Percentiles rank a stretch among this genome's conserved stretches.
These are phyloP conservation scores for Schizophyllum commune DNA, from an alignment of 1,284 basidiomycete species.

Conservation along the genomic window DNA sequence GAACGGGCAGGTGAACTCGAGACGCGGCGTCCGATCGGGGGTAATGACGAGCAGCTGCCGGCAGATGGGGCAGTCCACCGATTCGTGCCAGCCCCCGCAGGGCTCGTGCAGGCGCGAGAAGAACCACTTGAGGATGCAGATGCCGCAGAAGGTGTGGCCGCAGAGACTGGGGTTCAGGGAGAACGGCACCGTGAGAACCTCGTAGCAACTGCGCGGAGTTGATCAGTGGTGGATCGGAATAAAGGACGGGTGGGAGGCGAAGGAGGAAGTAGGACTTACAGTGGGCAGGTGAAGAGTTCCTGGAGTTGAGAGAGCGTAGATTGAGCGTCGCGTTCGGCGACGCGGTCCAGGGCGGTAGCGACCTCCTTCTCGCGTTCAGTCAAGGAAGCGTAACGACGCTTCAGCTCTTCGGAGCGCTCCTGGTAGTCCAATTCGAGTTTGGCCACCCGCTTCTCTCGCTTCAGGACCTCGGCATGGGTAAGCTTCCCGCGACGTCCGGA, in stretches of 20 bases:
- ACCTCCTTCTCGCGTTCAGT: constrained; percentile 32
- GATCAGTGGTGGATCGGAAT: constrained; percentile 4
- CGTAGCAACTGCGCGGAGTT: constrained; percentile 30
- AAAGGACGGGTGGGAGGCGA: background rate
- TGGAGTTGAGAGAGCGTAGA: constrained; percentile 42
- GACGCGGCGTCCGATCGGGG: constrained; percentile 40
- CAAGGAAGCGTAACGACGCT: constrained; percentile 27
- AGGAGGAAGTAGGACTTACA: constrained; percentile 28
- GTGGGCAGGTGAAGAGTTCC: constrained; percentile 47
- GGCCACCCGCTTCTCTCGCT: constrained; percentile 30
- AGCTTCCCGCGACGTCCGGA: constrained; percentile 20
- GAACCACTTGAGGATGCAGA: constrained; percentile 59
- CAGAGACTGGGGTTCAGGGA: constrained; percentile 45
- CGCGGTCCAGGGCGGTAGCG: constrained; percentile 27
- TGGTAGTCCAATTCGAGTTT: constrained; percentile 29
- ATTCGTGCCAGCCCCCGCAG: constrained; percentile 59
- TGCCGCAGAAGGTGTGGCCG: constrained; percentile 58
- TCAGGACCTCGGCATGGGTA: constrained; percentile 28
- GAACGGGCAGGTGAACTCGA: constrained; percentile 48
- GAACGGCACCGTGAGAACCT: constrained; percentile 50
- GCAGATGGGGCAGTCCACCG: constrained; percentile 60
- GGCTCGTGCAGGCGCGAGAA: constrained; percentile 52
- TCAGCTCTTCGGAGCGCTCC: constrained; percentile 26
- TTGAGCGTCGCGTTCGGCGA: constrained; percentile 33
- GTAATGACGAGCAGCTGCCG: constrained; percentile 43